Evolutionary conservation across 2,329 filamentous ascomycete species (phyloP).

Genomic region (Karstenula rhodostoma): DNA sequence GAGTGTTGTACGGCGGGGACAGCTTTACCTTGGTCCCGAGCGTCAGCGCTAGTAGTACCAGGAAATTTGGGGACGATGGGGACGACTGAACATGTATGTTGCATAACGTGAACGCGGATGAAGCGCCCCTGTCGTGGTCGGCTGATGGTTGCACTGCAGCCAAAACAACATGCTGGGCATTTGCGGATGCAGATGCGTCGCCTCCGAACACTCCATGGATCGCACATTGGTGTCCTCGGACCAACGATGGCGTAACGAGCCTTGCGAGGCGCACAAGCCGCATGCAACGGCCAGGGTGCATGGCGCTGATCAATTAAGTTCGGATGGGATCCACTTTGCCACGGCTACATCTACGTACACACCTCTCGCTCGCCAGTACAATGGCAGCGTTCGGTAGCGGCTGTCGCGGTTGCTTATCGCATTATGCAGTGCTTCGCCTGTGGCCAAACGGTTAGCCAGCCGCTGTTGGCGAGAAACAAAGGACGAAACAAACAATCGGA

Average conservation of each 20-base stretch:
- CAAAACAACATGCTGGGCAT: background rate
- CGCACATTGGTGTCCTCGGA: background rate
- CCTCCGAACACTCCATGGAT: background rate
- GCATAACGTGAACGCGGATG: background rate
- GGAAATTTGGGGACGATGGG: background rate
- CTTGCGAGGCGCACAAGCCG: slow-evolving; percentile 6
- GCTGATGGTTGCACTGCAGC: background rate
- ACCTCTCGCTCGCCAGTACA: background rate
- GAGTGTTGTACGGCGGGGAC: background rate
- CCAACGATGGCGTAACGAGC: slow-evolving; percentile 5
- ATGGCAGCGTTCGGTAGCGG: background rate
- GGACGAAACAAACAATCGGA: background rate
- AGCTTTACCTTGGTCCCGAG: no score
- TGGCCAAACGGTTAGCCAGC: background rate
- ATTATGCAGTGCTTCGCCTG: background rate
- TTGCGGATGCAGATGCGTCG: background rate
- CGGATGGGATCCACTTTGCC: slow-evolving; percentile 1
- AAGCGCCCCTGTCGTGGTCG: background rate
- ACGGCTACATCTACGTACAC: background rate
- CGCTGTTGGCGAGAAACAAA: background rate
- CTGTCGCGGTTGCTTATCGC: background rate
- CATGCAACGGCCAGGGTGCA: slow-evolving; percentile 10
- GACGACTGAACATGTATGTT: background rate
- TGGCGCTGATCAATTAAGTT: background rate
- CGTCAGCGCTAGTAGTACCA: slow-evolving; percentile 6